Conservation (phyloP, 2,329 filamentous ascomycete species). For the Colletotrichum melonis region DNA sequence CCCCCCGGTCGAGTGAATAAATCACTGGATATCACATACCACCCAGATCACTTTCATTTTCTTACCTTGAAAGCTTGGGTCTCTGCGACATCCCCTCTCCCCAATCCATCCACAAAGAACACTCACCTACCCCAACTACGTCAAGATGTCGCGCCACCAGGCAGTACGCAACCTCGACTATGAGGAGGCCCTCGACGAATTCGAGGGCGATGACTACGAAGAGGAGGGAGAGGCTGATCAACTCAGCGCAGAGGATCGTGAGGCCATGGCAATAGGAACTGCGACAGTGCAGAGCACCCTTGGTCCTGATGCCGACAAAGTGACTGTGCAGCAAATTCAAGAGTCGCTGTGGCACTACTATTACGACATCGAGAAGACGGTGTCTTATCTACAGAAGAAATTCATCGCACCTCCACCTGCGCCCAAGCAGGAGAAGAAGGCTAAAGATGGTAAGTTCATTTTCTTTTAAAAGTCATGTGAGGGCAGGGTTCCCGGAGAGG, state of each 20-base stretch:
- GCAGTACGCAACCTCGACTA: conserved; percentile 61
- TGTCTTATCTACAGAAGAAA: conserved; percentile 80
- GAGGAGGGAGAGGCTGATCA: conserved; percentile 59
- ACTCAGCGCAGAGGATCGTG: conserved; percentile 59
- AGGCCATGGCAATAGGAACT: conserved; percentile 72
- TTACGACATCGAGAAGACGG: conserved; percentile 89
- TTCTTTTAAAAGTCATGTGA: conserved; percentile 9
- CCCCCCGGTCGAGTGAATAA: not conserved
- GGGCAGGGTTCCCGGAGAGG: conserved; percentile 16
- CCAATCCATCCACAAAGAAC: not conserved
- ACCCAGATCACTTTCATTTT: not conserved
- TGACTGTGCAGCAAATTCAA: conserved; percentile 77
- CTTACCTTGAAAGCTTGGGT: not conserved
- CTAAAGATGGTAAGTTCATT: conserved; percentile 54
- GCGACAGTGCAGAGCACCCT: conserved; percentile 74
- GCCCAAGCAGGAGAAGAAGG: conserved; percentile 56
- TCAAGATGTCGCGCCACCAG: conserved; percentile 59
- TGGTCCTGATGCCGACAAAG: conserved; percentile 67
- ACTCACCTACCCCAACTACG: not conserved
- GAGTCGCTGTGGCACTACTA: conserved; percentile 97
- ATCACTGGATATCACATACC: not conserved
- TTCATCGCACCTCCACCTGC: conserved; percentile 56
- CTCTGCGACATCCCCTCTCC: not conserved
- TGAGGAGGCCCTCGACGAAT: conserved; percentile 52
- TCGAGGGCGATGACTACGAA: conserved; percentile 61